phyloP scores from a whole-genome alignment of 371 early-diverging fungal genomes.

The Rhizomucor miehei region DNA sequence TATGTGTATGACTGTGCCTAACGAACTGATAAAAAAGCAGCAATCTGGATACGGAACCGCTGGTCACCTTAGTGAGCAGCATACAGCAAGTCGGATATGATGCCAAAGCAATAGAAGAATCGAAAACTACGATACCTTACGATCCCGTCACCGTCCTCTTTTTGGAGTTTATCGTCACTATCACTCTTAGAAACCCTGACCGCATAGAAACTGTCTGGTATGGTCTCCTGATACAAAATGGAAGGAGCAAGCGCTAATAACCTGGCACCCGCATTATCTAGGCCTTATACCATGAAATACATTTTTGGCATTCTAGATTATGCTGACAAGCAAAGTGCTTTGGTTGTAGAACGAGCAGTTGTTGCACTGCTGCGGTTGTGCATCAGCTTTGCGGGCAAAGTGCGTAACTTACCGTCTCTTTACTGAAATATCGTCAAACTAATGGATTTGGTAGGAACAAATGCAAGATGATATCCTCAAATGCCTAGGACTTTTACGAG shows the following conservation, averaged over 20 bases:
- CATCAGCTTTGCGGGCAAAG: conserved; percentile 68
- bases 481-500: conserved; percentile 58
- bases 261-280: conserved; percentile 18
- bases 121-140: conserved; percentile 49
- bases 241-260: no score
- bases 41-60: conserved; percentile 62
- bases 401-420: conserved; percentile 11
- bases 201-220: conserved; percentile 63
- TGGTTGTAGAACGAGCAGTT: conserved; percentile 76
- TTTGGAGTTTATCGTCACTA: conserved; percentile 72
- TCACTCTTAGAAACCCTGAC: conserved; percentile 73
- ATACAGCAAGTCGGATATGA: conserved; percentile 47
- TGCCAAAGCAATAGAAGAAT: conserved; percentile 28
- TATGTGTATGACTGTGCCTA: background rate
- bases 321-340: conserved; percentile 65
- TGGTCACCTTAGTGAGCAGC: conserved; percentile 56
- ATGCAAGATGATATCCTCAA: conserved; percentile 63
- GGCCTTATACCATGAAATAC: conserved; percentile 66
- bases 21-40: conserved; percentile 22
- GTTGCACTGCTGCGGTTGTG: conserved; percentile 73
- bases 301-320: conserved; percentile 67
- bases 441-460: conserved; percentile 27
- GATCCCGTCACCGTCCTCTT: conserved; percentile 72
- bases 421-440: background rate
- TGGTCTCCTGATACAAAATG: no score